phyloP scores from a whole-genome alignment of 371 early-diverging fungal species.

The Zopfochytrium polystomum region DNA sequence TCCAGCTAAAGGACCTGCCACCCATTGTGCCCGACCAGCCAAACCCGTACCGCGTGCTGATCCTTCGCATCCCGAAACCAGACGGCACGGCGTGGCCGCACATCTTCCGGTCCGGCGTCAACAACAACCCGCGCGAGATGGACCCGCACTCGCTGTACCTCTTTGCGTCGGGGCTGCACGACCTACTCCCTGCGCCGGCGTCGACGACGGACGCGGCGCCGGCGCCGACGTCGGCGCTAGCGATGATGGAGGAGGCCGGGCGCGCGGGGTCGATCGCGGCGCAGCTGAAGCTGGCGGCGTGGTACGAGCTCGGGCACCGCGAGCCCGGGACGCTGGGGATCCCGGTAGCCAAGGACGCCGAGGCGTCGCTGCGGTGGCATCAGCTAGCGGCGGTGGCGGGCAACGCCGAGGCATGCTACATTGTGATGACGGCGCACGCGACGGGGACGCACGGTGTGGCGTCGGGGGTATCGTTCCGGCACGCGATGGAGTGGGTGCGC shows the following conservation, averaged over 20 bases:
- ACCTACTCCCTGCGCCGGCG: constrained; percentile 8
- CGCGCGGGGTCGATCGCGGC: constrained; percentile 32
- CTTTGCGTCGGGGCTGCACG: constrained; percentile 19
- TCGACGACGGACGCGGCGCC: too few species aligned
- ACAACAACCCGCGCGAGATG: constrained; percentile 22
- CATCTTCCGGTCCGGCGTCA: constrained; percentile 15
- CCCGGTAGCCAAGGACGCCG: constrained; percentile 31
- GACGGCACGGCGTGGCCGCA: background rate
- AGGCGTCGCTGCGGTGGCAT: constrained; percentile 28
- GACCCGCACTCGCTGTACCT: constrained; percentile 40
- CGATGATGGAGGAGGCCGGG: constrained; percentile 25
- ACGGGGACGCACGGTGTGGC: constrained; percentile 22
- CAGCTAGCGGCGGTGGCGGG: constrained; percentile 20
- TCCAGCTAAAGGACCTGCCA: background rate
- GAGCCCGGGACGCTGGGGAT: constrained; percentile 26
- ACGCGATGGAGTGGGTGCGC: constrained; percentile 29
- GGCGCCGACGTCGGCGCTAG: constrained; percentile 29
- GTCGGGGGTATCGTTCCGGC: constrained; percentile 21
- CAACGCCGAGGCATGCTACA: constrained; percentile 41
- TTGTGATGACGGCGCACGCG: constrained; percentile 31
- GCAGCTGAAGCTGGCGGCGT: constrained; percentile 43
- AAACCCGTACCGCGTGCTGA: constrained; percentile 7
- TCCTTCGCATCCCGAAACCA: background rate
- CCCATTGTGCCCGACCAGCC: constrained; percentile 14
- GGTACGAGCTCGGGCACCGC: constrained; percentile 41